Percentiles rank a stretch among this genome's conserved stretches.
Evolutionary conservation across 768 basidiomycete genomes (phyloP).

Genomic region (Hemileccinum impolitum): DNA sequence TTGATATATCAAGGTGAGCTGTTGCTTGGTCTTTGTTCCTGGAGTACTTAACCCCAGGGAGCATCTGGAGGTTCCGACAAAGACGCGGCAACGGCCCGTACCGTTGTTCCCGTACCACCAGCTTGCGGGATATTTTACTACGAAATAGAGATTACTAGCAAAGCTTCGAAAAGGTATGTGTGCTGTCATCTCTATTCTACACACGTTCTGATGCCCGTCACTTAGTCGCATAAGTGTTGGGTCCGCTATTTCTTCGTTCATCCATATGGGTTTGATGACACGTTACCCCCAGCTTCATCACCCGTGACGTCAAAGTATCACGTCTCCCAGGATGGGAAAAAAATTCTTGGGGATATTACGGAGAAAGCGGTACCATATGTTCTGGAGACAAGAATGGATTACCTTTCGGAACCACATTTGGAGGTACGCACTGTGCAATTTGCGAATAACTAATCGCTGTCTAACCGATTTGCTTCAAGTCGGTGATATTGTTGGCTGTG

Average conservation of each 20-base stretch:
- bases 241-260: slow-evolving; percentile 37
- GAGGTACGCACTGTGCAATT: slow-evolving; percentile 50
- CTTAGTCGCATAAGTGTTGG: slow-evolving; percentile 77
- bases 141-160: slow-evolving; percentile 81
- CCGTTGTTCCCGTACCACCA: slow-evolving; percentile 73
- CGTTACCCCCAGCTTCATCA: slow-evolving; percentile 53
- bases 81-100: slow-evolving; percentile 82
- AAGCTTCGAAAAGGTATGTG: slow-evolving; percentile 73
- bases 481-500: slow-evolving; percentile 88
- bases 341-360: slow-evolving; percentile 89
- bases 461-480: slow-evolving; percentile 40
- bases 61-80: slow-evolving; percentile 59
- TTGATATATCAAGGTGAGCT: slow-evolving; percentile 63
- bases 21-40: background rate
- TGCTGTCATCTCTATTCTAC: background rate
- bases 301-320: slow-evolving; percentile 58
- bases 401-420: slow-evolving; percentile 75
- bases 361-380: slow-evolving; percentile 82
- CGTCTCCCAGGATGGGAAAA: slow-evolving; percentile 86
- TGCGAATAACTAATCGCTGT: background rate
- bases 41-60: slow-evolving; percentile 34
- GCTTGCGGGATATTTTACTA: slow-evolving; percentile 94
- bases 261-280: slow-evolving; percentile 9
- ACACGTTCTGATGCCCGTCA: slow-evolving; percentile 16
- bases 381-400: slow-evolving; percentile 69